Base-by-base conservation (phyloP, 371 early-diverging fungal species). In the Saksenaea oblongispora region DNA sequence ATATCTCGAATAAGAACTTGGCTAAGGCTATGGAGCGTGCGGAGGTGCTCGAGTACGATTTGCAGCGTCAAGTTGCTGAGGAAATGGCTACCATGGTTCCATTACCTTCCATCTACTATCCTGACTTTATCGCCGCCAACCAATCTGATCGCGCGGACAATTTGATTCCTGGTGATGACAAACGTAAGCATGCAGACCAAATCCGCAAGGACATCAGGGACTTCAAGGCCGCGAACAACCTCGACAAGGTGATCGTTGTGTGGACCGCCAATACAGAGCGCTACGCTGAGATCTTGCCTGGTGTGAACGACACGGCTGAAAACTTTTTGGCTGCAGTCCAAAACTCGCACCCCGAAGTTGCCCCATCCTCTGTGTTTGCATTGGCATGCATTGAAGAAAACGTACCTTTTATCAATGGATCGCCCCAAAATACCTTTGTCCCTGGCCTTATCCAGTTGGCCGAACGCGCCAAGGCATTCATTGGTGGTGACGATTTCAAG, bases 181-280 rank as follows among this genome's bases (percentile, higher is more conserved):
- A 95, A 88, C 87, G 89, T 70, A 93, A 84, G 56, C 95, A 98
- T 67, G 81, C 94, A 35, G 94, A 96, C 57, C 84, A 91, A 39
- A 91, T 98, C 76, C 92, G 96, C 74, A 83, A 84, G 68, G 95
- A 98, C 71, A 97, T 98, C 68, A 90, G 94, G 63, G 87, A 93
- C 62, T 98, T 98, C 83, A 96, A 96, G 88, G 83, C 81, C 56
- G 69, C 76, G 65, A 89, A 98, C 75, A 65, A 79, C 15, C 86
- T 98, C 18, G 98, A 98, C 80, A 91, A 90, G 81, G 92, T 98
- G 58, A 88, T 98, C 65, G 94, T 98, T 24, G 83, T 98, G 71
- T 98, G 98, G 98, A 96, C 98, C 35, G 98, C 98, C 79, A 97
- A 95, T 87, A 98, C 98, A 24, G 98, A 98, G 84, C 92, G 98